These are phyloP conservation scores for Leucosporidium yakuticum DNA, from an alignment of 768 basidiomycete species.

Conservation along the genomic window DNA sequence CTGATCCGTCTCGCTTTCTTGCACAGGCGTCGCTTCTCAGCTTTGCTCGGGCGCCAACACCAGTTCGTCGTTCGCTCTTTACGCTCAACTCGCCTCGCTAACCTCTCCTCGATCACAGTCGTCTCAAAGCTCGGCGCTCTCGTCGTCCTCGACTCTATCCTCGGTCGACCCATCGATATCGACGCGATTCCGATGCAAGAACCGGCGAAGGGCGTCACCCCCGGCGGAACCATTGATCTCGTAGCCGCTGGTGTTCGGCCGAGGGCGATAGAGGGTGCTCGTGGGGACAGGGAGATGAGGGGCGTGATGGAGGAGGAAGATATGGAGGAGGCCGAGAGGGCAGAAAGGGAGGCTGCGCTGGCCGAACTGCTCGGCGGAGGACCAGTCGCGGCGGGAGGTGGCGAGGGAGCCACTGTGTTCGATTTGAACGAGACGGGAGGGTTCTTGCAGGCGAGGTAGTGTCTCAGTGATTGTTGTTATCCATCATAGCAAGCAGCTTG, in stretches of 20 bases:
- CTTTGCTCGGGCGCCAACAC: slow-evolving; percentile 33
- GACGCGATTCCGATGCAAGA: slow-evolving; percentile 42
- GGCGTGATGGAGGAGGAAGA: slow-evolving; percentile 18
- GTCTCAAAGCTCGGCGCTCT: slow-evolving; percentile 43
- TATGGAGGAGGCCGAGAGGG: slow-evolving; percentile 12
- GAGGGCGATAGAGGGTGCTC: neutral
- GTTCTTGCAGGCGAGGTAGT: no score
- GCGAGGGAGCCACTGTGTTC: no score
- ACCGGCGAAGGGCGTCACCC: slow-evolving; percentile 13
- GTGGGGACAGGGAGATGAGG: neutral
- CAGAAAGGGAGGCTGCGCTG: slow-evolving; percentile 19
- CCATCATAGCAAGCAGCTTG: no score
- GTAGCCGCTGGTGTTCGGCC: neutral
- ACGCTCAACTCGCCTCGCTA: no score
- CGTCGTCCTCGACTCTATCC: slow-evolving; percentile 43
- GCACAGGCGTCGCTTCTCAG: slow-evolving; percentile 25
- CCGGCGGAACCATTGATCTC: slow-evolving; percentile 26
- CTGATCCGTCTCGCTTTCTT: neutral
- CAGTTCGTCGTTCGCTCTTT: neutral
- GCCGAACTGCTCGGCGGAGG: slow-evolving; percentile 22
- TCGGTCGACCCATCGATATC: slow-evolving; percentile 48
- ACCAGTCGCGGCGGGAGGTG: no score
- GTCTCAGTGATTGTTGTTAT: no score
- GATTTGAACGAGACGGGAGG: no score
- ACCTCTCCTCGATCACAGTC: neutral